Evolutionary conservation across 169 alveolate species (phyloP).

Genomic region (Cryptosporidium baileyi): DNA sequence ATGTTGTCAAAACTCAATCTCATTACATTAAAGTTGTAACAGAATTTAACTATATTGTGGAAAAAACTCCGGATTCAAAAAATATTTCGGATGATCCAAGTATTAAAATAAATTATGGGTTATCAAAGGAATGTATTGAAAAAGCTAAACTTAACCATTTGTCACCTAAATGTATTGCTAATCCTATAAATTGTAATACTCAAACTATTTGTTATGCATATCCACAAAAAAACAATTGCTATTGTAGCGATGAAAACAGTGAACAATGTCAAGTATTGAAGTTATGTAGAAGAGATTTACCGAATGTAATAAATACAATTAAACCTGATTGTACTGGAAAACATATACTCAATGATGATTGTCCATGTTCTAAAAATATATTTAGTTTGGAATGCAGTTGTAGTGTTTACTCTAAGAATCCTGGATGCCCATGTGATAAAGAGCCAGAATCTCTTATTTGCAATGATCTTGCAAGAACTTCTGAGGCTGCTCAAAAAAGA

Average conservation of each 20-base stretch:
- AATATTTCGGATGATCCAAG: neutral
- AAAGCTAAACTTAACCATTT: slow-evolving; percentile 25
- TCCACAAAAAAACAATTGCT: slow-evolving; percentile 34
- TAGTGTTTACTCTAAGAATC: slow-evolving; percentile 32
- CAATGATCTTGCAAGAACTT: slow-evolving; percentile 30
- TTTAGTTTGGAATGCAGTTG: slow-evolving; percentile 56
- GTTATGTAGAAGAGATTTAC: slow-evolving; percentile 29
- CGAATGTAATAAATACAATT: neutral
- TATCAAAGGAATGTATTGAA: slow-evolving; percentile 37
- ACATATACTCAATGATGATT: neutral
- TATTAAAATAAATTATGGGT: neutral
- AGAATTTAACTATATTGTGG: neutral
- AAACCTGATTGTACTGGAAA: slow-evolving; percentile 43
- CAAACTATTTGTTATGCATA: slow-evolving; percentile 33
- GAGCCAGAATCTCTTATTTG: slow-evolving; percentile 32
- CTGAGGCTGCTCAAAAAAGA: slow-evolving; percentile 33
- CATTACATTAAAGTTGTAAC: slow-evolving; percentile 46
- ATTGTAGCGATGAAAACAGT: slow-evolving; percentile 4
- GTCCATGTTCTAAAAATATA: slow-evolving; percentile 65
- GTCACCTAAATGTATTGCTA: slow-evolving; percentile 13
- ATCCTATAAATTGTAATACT: slow-evolving; percentile 23
- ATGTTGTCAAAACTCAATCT: slow-evolving; percentile 1
- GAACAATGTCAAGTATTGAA: slow-evolving; percentile 26
- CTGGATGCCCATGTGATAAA: slow-evolving; percentile 66
- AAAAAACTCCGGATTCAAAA: neutral